Percentiles rank a stretch among this genome's conserved stretches.
Conservation (phyloP, 179 eudicot genomes). For the Vitellaria paradoxa region DNA sequence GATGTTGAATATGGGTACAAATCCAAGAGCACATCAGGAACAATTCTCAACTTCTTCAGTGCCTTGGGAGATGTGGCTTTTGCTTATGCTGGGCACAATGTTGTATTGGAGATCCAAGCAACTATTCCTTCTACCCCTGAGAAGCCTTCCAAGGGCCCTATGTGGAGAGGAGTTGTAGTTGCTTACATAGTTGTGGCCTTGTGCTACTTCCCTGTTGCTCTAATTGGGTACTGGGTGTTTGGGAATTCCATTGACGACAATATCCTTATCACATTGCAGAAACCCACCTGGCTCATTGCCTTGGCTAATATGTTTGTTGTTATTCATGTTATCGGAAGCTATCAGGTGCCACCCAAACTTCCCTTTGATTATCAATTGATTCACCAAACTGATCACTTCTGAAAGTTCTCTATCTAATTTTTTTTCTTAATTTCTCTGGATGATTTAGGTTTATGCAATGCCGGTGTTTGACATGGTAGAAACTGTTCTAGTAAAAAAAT, state of each 20-base stretch:
- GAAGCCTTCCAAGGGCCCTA: conserved; percentile 53
- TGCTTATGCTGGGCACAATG: conserved; percentile 58
- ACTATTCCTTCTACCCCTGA: conserved; percentile 59
- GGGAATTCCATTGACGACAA: conserved; percentile 50
- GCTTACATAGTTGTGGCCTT: conserved; percentile 54
- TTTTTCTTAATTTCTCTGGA: no score
- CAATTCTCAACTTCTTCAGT: conserved; percentile 36
- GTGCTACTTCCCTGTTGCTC: conserved; percentile 61
- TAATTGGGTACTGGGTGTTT: conserved; percentile 40
- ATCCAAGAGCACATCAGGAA: conserved; percentile 21
- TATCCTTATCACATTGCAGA: conserved; percentile 44
- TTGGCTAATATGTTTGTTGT: conserved; percentile 50
- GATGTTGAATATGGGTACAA: conserved; percentile 37
- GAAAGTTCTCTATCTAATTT: background rate
- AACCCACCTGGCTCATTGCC: conserved; percentile 48
- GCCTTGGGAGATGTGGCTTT: conserved; percentile 58
- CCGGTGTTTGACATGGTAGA: conserved; percentile 70
- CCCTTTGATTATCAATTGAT: no score
- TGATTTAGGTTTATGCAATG: conserved; percentile 48
- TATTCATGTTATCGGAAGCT: conserved; percentile 57
- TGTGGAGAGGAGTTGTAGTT: conserved; percentile 53
- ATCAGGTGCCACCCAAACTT: conserved; percentile 32
- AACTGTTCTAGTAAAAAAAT: conserved; percentile 46
- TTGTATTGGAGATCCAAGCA: conserved; percentile 61
- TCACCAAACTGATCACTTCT: background rate